Base-by-base conservation (phyloP, 2,329 filamentous ascomycete genomes). In the Colletotrichum spinosum region DNA sequence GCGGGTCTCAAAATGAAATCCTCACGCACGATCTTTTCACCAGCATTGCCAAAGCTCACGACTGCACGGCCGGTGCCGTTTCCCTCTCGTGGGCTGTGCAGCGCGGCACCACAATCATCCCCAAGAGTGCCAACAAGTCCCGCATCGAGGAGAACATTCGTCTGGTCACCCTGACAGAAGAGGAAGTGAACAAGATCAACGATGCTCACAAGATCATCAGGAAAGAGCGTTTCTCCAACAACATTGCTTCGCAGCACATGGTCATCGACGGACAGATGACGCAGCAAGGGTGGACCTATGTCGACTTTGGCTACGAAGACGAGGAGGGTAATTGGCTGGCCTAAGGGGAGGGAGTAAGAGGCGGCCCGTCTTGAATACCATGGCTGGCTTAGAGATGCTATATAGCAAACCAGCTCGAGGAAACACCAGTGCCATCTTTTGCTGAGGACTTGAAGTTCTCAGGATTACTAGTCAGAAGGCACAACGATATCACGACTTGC, bases 231-330 rank as follows among this genome's bases (percentile, higher is more conserved):
- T 51, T 73, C 13, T 68, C 70, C 6, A 65, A 73, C 42, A 35
- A 57, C 15, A 70, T 71, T n/a, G 50, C 55, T n/a, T 41, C 41
- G 3, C 54, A 68, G 41, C 49, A 61, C 39, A 46, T 68, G 6
- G 65, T 70, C 55, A 67, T 72, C 13, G 67, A 73, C 50, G 72
- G 72, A 9, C 69, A 69, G 49, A 17, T 49, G 34, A 70, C 71
- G 15, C 58, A 71, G 10, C 48, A 65, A 44, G 69, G 69, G 2
- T 74, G 73, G 73, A 69, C 69, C 4, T 67, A 59, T 34, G 65
- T 54, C 10, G 73, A 74, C 9, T 67, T 73, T 55, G 73, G 73
- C 3, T 74, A 72, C 69, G 73, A 74, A 56, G 69, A 74, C 45
- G 71, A 72, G 49, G 15, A 72, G 12, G 72, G 72, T 15, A 71